Conservation (phyloP, 805 yeast species). For the Ogataea nakhonphanomensis region DNA sequence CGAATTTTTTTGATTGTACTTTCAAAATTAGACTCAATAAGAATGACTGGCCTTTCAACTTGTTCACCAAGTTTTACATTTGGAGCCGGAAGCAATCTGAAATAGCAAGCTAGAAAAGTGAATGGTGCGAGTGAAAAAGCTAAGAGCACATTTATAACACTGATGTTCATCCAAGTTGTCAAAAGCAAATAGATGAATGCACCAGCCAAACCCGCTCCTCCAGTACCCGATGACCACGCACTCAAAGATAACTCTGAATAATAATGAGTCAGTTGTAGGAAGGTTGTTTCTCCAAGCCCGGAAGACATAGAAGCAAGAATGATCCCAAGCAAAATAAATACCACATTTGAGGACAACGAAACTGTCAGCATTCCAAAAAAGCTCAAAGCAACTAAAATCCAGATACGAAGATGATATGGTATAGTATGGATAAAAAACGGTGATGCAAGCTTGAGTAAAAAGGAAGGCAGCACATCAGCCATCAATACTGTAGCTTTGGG, state of each 20-base stretch:
- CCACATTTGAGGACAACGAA: constrained; percentile 39
- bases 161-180: constrained; percentile 64
- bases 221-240: constrained; percentile 94
- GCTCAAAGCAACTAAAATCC: constrained; percentile 54
- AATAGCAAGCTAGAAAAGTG: constrained; percentile 27
- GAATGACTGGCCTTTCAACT: background rate
- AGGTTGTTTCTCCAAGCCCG: constrained; percentile 89
- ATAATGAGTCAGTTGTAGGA: constrained; percentile 80
- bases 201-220: constrained; percentile 91
- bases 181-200: constrained; percentile 65
- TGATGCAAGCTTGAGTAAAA: constrained; percentile 63
- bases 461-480: constrained; percentile 85
- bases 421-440: constrained; percentile 75
- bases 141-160: constrained; percentile 52
- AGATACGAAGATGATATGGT: constrained; percentile 55
- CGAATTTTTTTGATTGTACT: constrained; percentile 34
- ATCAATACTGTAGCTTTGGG: constrained; percentile 85
- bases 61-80: background rate
- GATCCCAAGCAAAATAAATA: constrained; percentile 59
- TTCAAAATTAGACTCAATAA: constrained; percentile 19
- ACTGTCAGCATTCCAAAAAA: constrained; percentile 72
- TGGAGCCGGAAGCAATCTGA: constrained; percentile 25
- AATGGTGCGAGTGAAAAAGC: constrained; percentile 45
- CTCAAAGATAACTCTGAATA: constrained; percentile 57
- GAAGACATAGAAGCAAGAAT: constrained; percentile 77